These are phyloP conservation scores for Handroanthus guayacan DNA, from an alignment of 257 asterid genomes.

Conservation along the genomic window DNA sequence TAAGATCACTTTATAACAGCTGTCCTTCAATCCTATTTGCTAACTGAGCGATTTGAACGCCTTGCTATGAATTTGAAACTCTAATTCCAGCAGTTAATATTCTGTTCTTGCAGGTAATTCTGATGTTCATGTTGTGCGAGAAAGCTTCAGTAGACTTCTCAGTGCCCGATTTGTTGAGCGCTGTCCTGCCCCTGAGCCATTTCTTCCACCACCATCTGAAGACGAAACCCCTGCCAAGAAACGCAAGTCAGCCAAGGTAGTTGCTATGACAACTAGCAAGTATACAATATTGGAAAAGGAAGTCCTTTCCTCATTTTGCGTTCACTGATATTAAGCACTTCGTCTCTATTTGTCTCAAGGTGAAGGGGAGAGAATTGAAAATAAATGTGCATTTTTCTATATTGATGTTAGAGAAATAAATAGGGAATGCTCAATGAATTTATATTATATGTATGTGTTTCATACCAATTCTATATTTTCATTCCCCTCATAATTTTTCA, in stretches of 20 bases:
- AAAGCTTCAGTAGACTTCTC: conserved; percentile 67
- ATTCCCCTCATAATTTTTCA: not conserved
- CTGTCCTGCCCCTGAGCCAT: conserved; percentile 90
- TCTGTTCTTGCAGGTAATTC: conserved; percentile 57
- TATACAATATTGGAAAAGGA: not conserved
- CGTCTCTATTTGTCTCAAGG: not conserved
- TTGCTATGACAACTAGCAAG: conserved; percentile 25
- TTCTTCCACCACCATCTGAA: conserved; percentile 60
- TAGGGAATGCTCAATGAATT: not conserved
- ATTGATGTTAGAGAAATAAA: not conserved
- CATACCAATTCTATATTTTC: not conserved
- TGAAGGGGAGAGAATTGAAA: not conserved
- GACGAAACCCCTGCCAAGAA: conserved; percentile 58
- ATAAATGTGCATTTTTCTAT: not conserved
- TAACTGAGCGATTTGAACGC: not conserved
- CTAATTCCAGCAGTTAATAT: not conserved
- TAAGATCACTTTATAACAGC: not conserved
- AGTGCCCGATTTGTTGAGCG: conserved; percentile 78
- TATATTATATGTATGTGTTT: not conserved
- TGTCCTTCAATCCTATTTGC: not conserved
- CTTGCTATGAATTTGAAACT: conserved; percentile 20
- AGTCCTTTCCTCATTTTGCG: not conserved
- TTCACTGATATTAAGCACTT: not conserved
- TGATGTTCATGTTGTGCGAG: conserved; percentile 48
- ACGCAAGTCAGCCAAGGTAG: conserved; percentile 65